Evolutionary conservation across 1,284 basidiomycete genomes (phyloP).

Genomic region (Inonotus obliquus): DNA sequence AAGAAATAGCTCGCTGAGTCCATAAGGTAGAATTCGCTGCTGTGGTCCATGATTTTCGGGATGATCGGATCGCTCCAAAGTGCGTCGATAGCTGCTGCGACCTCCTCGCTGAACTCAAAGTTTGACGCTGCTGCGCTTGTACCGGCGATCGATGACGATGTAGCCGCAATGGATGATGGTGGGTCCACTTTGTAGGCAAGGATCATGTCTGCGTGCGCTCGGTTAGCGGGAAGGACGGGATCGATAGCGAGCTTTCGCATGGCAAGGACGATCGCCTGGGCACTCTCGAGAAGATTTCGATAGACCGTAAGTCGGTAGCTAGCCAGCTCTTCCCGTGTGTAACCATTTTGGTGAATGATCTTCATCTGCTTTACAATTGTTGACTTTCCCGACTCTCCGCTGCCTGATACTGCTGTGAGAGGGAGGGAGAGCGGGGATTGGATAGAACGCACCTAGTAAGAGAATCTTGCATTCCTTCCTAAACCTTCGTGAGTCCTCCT

Average conservation of each 20-base stretch:
- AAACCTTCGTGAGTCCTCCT: constrained; percentile 69
- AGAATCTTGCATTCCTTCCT: constrained; percentile 95
- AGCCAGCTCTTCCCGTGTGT: constrained; percentile 75
- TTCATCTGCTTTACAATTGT: constrained; percentile 99
- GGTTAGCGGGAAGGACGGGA: constrained; percentile 72
- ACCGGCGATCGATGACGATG: constrained; percentile 27
- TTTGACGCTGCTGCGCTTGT: not conserved
- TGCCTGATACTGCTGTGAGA: constrained; percentile 36
- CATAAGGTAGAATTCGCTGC: constrained; percentile 93
- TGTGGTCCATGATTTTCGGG: constrained; percentile 79
- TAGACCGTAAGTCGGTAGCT: constrained; percentile 81
- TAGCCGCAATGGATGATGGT: constrained; percentile 25
- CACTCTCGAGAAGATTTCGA: constrained; percentile 84
- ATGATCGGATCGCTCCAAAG: constrained; percentile 93
- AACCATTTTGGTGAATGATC: constrained; percentile 96
- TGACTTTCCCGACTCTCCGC: constrained; percentile 89
- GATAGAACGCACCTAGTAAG: constrained; percentile 69
- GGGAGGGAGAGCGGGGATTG: not conserved
- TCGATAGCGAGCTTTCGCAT: constrained; percentile 89
- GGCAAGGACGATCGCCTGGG: constrained; percentile 85
- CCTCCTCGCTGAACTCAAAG: constrained; percentile 47
- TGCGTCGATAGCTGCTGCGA: constrained; percentile 75
- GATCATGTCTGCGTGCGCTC: constrained; percentile 63
- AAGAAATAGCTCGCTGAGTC: constrained; percentile 97
- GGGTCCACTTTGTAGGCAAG: constrained; percentile 46